Evolutionary conservation across 352 stramenopile species (phyloP), one percentile per base, ranked within the genome.

Genomic region (Phytophthora hybrid): DNA sequence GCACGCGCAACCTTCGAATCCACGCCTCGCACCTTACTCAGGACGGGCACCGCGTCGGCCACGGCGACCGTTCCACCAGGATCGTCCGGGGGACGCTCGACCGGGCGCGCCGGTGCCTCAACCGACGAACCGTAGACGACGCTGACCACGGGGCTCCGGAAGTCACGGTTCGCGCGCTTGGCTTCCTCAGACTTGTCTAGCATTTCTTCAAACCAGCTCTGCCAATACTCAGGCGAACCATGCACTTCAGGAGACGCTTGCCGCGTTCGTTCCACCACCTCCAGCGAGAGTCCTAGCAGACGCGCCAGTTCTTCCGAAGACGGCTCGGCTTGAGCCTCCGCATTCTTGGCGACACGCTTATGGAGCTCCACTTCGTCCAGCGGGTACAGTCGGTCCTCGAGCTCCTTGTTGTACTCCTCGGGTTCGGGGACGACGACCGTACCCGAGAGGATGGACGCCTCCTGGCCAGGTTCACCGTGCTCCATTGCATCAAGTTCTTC

Each of bases 81-180:
- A 16, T 52, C 46, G 8, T 52, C 46, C 13, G 41, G 41, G 2
- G 41, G 41, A 7, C 41, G 16, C 41, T 8, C 41, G 16, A 47
- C 16, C 11, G 34, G 11, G 34, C 34, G 11, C 3, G 29, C 5
- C n/a, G 32, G 14, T 14, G 5, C 11, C n/a, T 19, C 13, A 1
- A 13, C 49, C 31, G n/a, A 3, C 19, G 5, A 18, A 14, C 32
- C 14, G 18, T 19, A 39, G 16, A 21, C 52, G 4, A 44, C 32
- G 14, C 23, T n/a, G 16, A n/a, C 39, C 39, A 47, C 39, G 1
- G 39, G 13, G 5, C 11, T 47, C 11, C 39, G 39, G 39, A n/a
- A 64, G 11, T 64, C 58, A 18, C 58, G 58, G 41, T 64, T 64
- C 19, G 58, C 41, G 4, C 39, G 6, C 39, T n/a, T 64, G 4